phyloP scores from a whole-genome alignment of 306 rosid genomes.

The Glycine tomentella region DNA sequence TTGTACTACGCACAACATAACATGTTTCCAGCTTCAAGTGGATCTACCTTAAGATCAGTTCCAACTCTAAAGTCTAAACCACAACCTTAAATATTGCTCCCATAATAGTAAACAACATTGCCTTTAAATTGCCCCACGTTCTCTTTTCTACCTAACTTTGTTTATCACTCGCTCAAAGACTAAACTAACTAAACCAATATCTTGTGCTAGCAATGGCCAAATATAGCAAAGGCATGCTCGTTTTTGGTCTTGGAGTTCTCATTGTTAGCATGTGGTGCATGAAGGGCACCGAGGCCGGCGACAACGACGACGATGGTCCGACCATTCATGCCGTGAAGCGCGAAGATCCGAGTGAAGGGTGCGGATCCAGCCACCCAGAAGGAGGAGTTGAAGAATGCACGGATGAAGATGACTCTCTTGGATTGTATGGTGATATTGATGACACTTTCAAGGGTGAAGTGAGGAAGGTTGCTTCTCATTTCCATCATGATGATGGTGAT shows the following conservation, averaged over 20 bases:
- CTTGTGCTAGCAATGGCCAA: slow-evolving; percentile 26
- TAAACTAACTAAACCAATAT: not conserved
- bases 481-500: not conserved
- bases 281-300: not conserved
- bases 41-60: slow-evolving; percentile 45
- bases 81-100: not conserved
- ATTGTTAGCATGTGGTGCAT: slow-evolving; percentile 37
- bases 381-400: slow-evolving; percentile 46
- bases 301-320: not conserved
- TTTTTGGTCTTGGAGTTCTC: slow-evolving; percentile 46
- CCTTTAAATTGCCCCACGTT: slow-evolving; percentile 38
- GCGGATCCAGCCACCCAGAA: not conserved
- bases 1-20: not conserved
- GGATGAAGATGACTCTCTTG: slow-evolving; percentile 41
- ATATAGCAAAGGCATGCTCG: slow-evolving; percentile 26
- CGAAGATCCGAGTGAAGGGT: not conserved
- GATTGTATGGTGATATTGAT: slow-evolving; percentile 50
- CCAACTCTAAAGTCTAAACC: not conserved
- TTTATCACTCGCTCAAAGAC: not conserved
- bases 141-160: not conserved
- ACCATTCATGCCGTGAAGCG: not conserved
- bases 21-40: not conserved
- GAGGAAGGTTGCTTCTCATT: not conserved
- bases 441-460: slow-evolving; percentile 41
- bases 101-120: slow-evolving; percentile 3